Percentiles rank a stretch among this genome's conserved stretches.
Conservation (phyloP, 805 yeast species). For the Saccharomycopsis sp. region DNA sequence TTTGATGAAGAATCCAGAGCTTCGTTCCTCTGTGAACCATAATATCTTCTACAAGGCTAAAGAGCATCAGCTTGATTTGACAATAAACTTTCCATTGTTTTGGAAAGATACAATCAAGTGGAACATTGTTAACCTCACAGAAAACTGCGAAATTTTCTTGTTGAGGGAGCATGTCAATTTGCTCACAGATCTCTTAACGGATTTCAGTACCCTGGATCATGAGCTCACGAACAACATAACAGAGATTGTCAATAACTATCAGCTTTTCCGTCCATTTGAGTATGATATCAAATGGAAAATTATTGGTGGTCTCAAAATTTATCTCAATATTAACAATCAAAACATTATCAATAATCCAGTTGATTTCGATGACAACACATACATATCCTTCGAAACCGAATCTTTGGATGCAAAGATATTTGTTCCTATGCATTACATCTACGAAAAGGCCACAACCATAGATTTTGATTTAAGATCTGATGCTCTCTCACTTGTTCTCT, state of each 20-base stretch:
- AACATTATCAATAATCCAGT: conserved; percentile 86
- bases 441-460: conserved; percentile 42
- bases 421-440: conserved; percentile 53
- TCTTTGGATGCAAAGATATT: conserved; percentile 36
- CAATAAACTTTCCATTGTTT: conserved; percentile 59
- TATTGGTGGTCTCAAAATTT: conserved; percentile 44
- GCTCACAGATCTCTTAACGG: conserved; percentile 61
- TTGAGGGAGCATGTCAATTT: conserved; percentile 76
- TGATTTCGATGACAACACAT: conserved; percentile 74
- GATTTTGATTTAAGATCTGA: conserved; percentile 47
- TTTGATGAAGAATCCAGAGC: conserved; percentile 46
- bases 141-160: conserved; percentile 49
- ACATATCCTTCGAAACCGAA: conserved; percentile 63
- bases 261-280: conserved; percentile 61
- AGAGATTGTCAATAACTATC: conserved; percentile 46
- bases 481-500: conserved; percentile 49
- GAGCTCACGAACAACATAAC: conserved; percentile 7
- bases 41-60: conserved; percentile 63
- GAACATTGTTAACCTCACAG: conserved; percentile 47
- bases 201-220: conserved; percentile 66
- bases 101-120: conserved; percentile 80
- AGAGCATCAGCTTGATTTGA: conserved; percentile 44
- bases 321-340: conserved; percentile 73
- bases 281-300: conserved; percentile 57
- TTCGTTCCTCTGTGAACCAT: conserved; percentile 82